Conservation (phyloP, 345 rosid genomes). For the Isatis tinctoria region DNA sequence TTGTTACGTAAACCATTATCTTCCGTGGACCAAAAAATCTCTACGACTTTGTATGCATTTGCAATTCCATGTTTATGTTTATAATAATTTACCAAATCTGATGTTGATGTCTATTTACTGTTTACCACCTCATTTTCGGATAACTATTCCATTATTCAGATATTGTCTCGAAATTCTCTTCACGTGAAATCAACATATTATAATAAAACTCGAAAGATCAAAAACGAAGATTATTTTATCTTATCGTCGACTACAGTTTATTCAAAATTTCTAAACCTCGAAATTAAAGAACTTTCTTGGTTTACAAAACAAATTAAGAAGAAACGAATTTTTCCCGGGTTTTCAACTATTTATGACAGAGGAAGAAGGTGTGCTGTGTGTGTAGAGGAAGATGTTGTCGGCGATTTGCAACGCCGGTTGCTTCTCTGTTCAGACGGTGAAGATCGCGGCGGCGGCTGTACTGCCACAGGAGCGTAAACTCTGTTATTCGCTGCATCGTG, state of each 20-base stretch:
- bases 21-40: not conserved
- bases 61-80: not conserved
- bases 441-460: conserved; percentile 28
- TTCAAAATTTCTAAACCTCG: not conserved
- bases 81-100: not conserved
- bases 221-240: no score
- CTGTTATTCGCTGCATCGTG: conserved; percentile 31
- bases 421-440: conserved; percentile 48
- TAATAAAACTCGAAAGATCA: not conserved
- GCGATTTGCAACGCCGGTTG: conserved; percentile 50
- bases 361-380: conserved; percentile 49
- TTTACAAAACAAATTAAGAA: not conserved
- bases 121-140: not conserved
- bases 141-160: not conserved
- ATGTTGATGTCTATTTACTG: not conserved
- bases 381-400: conserved; percentile 63
- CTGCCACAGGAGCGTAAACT: conserved; percentile 52
- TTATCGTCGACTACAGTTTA: not conserved
- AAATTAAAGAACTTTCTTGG: not conserved
- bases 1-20: not conserved
- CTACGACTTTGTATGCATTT: not conserved
- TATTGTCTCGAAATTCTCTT: not conserved
- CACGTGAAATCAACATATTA: not conserved
- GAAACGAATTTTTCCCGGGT: not conserved
- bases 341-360: not conserved